Evolutionary conservation across 306 rosid species (phyloP).

Genomic region (Arachis stenosperma): DNA sequence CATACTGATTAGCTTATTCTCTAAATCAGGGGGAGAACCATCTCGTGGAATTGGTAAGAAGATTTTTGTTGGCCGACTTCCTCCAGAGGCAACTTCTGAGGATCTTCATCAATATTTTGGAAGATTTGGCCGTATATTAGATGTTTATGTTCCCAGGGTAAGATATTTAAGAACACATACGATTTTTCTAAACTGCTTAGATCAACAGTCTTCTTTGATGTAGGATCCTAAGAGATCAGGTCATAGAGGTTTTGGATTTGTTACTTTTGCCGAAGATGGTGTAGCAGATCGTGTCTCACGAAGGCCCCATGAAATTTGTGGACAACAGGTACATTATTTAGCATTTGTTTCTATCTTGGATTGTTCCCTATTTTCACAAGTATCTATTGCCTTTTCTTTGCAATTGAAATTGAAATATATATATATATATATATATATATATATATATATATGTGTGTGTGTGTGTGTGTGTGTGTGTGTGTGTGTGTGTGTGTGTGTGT

Average conservation of each 20-base stretch:
- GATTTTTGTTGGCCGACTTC: slow-evolving; percentile 89
- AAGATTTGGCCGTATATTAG: slow-evolving; percentile 87
- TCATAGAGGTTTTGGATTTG: slow-evolving; percentile 96
- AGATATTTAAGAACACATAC: slow-evolving; percentile 27
- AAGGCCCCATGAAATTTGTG: slow-evolving; percentile 90
- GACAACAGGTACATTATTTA: slow-evolving; percentile 70
- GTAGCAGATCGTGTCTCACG: slow-evolving; percentile 93
- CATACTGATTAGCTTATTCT: slow-evolving; percentile 30
- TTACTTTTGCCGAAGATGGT: slow-evolving; percentile 91
- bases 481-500: no score
- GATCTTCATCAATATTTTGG: slow-evolving; percentile 94
- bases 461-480: no score
- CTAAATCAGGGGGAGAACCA: slow-evolving; percentile 75
- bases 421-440: background rate
- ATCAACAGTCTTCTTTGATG: slow-evolving; percentile 24
- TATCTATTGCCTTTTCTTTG: slow-evolving; percentile 6
- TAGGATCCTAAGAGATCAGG: slow-evolving; percentile 92
- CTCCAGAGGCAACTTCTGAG: slow-evolving; percentile 84
- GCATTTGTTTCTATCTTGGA: background rate
- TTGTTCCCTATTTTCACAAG: background rate
- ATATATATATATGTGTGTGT: slow-evolving; percentile 10
- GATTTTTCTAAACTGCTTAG: slow-evolving; percentile 31
- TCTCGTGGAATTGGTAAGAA: slow-evolving; percentile 72
- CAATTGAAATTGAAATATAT: background rate
- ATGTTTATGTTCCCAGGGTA: slow-evolving; percentile 93